A percentile compares a stretch with the other conserved stretches of the same genome.
These are phyloP conservation scores for Marasmius sp. DNA, from an alignment of 1,284 basidiomycete genomes.

Conservation along the genomic window DNA sequence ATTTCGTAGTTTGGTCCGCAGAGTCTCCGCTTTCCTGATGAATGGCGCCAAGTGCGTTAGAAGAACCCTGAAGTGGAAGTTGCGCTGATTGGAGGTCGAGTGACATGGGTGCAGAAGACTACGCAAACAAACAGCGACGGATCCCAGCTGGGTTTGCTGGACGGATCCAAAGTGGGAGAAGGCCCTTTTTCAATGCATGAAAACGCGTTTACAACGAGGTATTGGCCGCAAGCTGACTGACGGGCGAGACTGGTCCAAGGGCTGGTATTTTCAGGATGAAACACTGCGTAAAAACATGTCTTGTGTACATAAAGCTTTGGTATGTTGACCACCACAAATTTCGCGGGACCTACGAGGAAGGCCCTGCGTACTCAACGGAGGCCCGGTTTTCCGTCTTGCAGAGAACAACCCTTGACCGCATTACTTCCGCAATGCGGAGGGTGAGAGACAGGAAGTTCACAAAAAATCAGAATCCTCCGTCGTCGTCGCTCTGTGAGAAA, in stretches of 20 bases:
- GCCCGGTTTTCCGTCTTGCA: constrained; percentile 57
- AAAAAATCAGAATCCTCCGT: constrained; percentile 48
- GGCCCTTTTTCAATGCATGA: background rate
- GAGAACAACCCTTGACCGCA: constrained; percentile 43
- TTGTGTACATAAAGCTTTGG: constrained; percentile 13
- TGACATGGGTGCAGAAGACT: constrained; percentile 5
- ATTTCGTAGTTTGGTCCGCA: constrained; percentile 18
- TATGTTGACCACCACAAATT: constrained; percentile 77
- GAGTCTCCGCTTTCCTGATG: constrained; percentile 5
- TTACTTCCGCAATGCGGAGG: constrained; percentile 34
- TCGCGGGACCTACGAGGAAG: constrained; percentile 60
- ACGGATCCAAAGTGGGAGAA: constrained; percentile 1
- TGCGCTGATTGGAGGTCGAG: constrained; percentile 1
- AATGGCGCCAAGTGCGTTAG: constrained; percentile 2
- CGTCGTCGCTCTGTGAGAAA: constrained; percentile 66
- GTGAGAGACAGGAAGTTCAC: constrained; percentile 72
- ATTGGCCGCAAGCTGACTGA: background rate
- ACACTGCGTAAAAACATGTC: constrained; percentile 3
- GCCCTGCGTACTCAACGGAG: constrained; percentile 80
- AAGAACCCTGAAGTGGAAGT: background rate
- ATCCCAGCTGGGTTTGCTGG: background rate
- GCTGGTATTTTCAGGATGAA: background rate
- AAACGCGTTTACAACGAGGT: constrained; percentile 23
- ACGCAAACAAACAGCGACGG: background rate
- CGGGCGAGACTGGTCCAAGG: background rate